Base-by-base conservation (phyloP, 139 green algal genomes). In the Pycnococcus provasolii region DNA sequence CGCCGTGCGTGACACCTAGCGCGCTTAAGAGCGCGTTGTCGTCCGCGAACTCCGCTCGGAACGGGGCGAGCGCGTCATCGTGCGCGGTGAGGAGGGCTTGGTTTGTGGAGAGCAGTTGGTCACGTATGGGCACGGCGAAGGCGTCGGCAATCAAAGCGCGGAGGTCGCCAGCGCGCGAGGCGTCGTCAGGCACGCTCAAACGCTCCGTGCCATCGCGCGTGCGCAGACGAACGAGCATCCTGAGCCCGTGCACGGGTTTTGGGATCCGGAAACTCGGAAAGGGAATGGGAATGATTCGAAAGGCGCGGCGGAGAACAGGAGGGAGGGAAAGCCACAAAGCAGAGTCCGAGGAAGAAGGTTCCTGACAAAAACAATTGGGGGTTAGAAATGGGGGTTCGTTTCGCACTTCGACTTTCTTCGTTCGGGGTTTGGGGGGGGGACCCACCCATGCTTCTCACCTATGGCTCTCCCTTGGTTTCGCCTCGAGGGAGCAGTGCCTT, bases 41-140 rank as follows among this genome's bases (percentile, higher is more conserved):
- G 9, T 80, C 59, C 45, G 13, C 41, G 53, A 15, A 26, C 7
- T 4, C 53, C 15, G 53, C 15, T 3, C 8, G 41, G n/a, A 86
- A 53, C 64, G 77, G 70, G 40, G 11, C 9, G 45, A 72, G 72
- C 3, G 15, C n/a, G 45, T 73, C 40, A 7, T 62, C 62, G 8
- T 76, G 79, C 47, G 57, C 58, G 39, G 73, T 81, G 60, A 97
- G 78, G 71, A 97, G 80, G 42, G 51, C 69, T 1, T 83, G 61
- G 59, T 92, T 71, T 40, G 77, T 81, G 37, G 81, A 90, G 5
- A 97, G 74, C 15, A 68, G 75, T 70, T 95, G 83, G 45, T 90
- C 77, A 3, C 83, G 73, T 3, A 80, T 13, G 1, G 68, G 60
- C 9, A 80, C 47, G 1, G 53, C 39, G 15, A 68, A 54, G 42